These are phyloP conservation scores for Stagonosporopsis rhizophila DNA, from an alignment of 2,329 filamentous ascomycete species.

Conservation along the genomic window DNA sequence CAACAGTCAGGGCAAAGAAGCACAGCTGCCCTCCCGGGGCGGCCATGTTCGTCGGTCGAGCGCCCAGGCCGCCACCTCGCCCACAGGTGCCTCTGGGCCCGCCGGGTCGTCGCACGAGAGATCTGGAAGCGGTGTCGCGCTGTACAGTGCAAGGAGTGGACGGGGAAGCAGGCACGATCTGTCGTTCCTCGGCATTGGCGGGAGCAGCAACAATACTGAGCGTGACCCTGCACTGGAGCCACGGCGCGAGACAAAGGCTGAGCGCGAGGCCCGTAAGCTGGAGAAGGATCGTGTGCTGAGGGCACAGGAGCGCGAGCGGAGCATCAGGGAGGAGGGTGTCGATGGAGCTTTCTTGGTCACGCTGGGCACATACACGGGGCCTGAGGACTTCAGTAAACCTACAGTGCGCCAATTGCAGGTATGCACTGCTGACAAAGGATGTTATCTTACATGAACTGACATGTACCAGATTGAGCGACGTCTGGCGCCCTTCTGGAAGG, in stretches of 20 bases:
- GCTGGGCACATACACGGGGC: slow-evolving; percentile 88
- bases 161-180: slow-evolving; percentile 65
- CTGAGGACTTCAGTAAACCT: slow-evolving; percentile 91
- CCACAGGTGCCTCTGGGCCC: slow-evolving; percentile 30
- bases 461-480: slow-evolving; percentile 82
- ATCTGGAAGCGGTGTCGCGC: slow-evolving; percentile 37
- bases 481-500: slow-evolving; percentile 94
- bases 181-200: slow-evolving; percentile 64
- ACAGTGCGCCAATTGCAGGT: slow-evolving; percentile 91
- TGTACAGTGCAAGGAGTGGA: slow-evolving; percentile 57
- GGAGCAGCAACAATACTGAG: slow-evolving; percentile 57
- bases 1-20: slow-evolving; percentile 58
- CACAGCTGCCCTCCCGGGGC: slow-evolving; percentile 48
- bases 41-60: slow-evolving; percentile 45
- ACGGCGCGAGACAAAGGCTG: slow-evolving; percentile 86
- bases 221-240: slow-evolving; percentile 61
- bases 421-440: slow-evolving; percentile 42
- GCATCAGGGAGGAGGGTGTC: slow-evolving; percentile 88
- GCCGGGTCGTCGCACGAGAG: slow-evolving; percentile 37
- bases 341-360: slow-evolving; percentile 96
- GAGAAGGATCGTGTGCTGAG: slow-evolving; percentile 81
- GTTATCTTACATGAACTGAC: slow-evolving; percentile 16
- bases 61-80: slow-evolving; percentile 44
- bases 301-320: slow-evolving; percentile 85
- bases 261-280: slow-evolving; percentile 83